Base-by-base conservation (phyloP, 2,329 filamentous ascomycete genomes). In the Huntiella decipiens region DNA sequence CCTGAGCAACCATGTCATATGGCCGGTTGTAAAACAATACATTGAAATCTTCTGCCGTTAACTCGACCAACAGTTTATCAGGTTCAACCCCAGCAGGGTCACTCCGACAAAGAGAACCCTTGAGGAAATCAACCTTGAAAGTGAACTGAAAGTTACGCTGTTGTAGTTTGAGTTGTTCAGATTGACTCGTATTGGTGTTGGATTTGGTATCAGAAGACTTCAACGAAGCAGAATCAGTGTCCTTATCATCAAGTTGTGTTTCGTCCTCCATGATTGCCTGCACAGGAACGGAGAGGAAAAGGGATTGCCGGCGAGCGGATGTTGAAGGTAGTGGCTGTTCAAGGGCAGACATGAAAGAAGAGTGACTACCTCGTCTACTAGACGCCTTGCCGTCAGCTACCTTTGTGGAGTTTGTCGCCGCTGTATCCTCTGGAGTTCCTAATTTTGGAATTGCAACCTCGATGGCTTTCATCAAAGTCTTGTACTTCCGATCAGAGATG, bases 141-240 rank as follows among this genome's bases (percentile, higher is more conserved):
- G 87, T 92, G 64, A 98, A 84, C 58, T 98, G 86, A 54, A 99
- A 96, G 52, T 81, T 88, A 38, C 83, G 80, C 55, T 95, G 87
- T 55, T 92, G 83, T 40, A 91, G 66, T 55, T 82, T 83, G 33
- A 50, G 44, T 17, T 50, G 44, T 11, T 50, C 40, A 12, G 44
- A 41, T 15, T 34, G 13, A 10, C 44, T 22, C 8, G 33, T 6
- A 43, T 12, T 43, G 28, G 31, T 12, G 76, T 68, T 40, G 75
- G 66, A 12, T 65, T 66, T 5, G 63, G 62, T 33, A 61, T 66
- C 5, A 70, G 71, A 48, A 80, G 72, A 41, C 4, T 37, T 41
- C 16, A 28, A 11, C 15, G 69, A 65, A 3, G 79, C 72, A 50
- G 87, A 76, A 55, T 83, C 72, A 49, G 81, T 82, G 31, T 69